phyloP scores from a whole-genome alignment of 192 early-diverging fungal species.

The Coemansia sp. region DNA sequence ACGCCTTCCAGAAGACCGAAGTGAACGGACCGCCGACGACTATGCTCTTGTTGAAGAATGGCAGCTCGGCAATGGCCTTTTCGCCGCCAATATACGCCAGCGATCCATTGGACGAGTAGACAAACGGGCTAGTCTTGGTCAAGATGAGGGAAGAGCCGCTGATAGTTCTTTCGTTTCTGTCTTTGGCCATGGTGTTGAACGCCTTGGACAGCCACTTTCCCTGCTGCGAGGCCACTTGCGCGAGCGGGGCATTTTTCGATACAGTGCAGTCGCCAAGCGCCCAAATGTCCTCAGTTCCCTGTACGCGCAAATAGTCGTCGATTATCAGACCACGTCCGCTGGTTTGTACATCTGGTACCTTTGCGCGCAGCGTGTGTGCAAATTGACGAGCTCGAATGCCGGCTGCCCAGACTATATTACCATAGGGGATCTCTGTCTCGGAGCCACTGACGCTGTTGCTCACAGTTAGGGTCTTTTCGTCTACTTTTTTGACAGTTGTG shows the following conservation, averaged over 20 bases:
- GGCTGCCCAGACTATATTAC: constrained; percentile 75
- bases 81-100: constrained; percentile 72
- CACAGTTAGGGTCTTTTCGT: constrained; percentile 57
- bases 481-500: constrained; percentile 64
- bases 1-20: constrained; percentile 77
- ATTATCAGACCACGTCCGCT: constrained; percentile 65
- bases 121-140: constrained; percentile 57
- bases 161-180: background rate
- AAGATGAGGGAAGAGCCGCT: constrained; percentile 30
- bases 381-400: constrained; percentile 69
- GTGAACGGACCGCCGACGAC: constrained; percentile 65
- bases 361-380: constrained; percentile 58
- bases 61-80: constrained; percentile 58
- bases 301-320: constrained; percentile 68
- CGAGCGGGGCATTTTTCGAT: constrained; percentile 74
- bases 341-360: constrained; percentile 50
- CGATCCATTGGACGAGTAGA: constrained; percentile 67
- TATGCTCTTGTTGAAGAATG: constrained; percentile 64
- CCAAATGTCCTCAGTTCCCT: constrained; percentile 66
- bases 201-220: constrained; percentile 80
- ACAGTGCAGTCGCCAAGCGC: constrained; percentile 90
- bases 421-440: constrained; percentile 61
- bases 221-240: constrained; percentile 89
- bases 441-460: constrained; percentile 39
- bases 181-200: constrained; percentile 66